Percentiles rank a stretch among this genome's conserved stretches.
These are phyloP conservation scores for Globisporangium carolinianum DNA, from an alignment of 352 stramenopile genomes.

Conservation along the genomic window DNA sequence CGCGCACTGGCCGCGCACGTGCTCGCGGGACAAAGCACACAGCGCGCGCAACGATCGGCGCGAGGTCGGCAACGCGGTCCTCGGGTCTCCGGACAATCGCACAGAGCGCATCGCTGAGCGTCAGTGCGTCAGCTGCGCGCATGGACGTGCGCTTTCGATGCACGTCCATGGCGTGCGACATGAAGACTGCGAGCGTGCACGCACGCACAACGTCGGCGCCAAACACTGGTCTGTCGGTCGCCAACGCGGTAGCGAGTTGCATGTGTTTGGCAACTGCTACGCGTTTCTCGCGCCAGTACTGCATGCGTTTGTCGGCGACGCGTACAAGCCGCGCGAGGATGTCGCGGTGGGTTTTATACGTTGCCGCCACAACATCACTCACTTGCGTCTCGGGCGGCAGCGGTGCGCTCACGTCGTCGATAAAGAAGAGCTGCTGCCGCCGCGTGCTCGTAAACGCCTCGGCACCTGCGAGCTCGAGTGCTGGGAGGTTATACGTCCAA, in stretches of 20 bases:
- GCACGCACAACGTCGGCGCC: constrained; percentile 33
- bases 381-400: constrained; percentile 20
- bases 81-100: constrained; percentile 40
- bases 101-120: constrained; percentile 30
- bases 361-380: constrained; percentile 9
- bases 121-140: constrained; percentile 11
- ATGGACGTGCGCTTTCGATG: constrained; percentile 23
- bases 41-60: constrained; percentile 46
- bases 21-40: constrained; percentile 75
- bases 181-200: constrained; percentile 57
- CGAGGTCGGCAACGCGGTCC: constrained; percentile 33
- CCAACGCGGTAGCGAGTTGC: constrained; percentile 17
- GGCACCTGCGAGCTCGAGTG: constrained; percentile 27
- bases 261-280: constrained; percentile 12
- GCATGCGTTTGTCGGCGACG: constrained; percentile 18
- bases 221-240: constrained; percentile 39
- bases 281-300: constrained; percentile 41
- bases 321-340: constrained; percentile 23
- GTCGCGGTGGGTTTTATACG: constrained; percentile 30
- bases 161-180: constrained; percentile 68
- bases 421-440: constrained; percentile 30
- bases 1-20: constrained; percentile 24
- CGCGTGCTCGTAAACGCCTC: constrained; percentile 25
- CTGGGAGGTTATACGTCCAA: constrained; percentile 32
- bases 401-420: constrained; percentile 31